Percentiles rank a stretch among this genome's conserved stretches.
Conservation (phyloP, 768 basidiomycete species). For the Clitopilus passeckerianus region DNA sequence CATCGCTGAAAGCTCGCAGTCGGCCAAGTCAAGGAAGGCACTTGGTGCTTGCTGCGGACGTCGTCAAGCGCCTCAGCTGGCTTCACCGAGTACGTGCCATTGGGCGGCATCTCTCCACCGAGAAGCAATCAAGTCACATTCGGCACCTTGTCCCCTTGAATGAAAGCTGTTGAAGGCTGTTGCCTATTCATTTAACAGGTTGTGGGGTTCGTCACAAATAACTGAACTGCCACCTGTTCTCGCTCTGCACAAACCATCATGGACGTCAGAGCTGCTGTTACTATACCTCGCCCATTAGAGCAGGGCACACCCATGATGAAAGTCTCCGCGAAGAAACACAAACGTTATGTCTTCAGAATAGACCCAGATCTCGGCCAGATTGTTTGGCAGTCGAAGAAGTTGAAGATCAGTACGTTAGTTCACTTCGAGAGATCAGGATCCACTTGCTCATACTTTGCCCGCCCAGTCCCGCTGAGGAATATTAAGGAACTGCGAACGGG, state of each 20-base stretch:
- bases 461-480: slow-evolving; percentile 72
- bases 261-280: neutral
- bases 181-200: neutral
- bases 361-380: slow-evolving; percentile 78
- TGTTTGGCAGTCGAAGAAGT: slow-evolving; percentile 66
- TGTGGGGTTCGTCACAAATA: neutral
- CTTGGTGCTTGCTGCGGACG: neutral
- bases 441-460: neutral
- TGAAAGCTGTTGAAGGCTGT: neutral
- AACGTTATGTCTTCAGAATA: slow-evolving; percentile 60
- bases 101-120: neutral
- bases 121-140: neutral
- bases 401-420: slow-evolving; percentile 53
- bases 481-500: slow-evolving; percentile 85
- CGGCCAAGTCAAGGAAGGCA: neutral
- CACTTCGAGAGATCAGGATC: slow-evolving; percentile 27
- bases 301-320: slow-evolving; percentile 73
- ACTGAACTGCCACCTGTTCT: neutral
- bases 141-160: neutral
- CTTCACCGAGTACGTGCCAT: neutral
- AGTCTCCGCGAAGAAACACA: slow-evolving; percentile 70
- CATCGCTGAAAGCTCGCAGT: no score
- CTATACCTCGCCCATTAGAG: slow-evolving; percentile 13
- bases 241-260: neutral
- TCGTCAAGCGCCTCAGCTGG: neutral